Conservation (phyloP, 2,329 filamentous ascomycete genomes). For the Beauveria sp. region DNA sequence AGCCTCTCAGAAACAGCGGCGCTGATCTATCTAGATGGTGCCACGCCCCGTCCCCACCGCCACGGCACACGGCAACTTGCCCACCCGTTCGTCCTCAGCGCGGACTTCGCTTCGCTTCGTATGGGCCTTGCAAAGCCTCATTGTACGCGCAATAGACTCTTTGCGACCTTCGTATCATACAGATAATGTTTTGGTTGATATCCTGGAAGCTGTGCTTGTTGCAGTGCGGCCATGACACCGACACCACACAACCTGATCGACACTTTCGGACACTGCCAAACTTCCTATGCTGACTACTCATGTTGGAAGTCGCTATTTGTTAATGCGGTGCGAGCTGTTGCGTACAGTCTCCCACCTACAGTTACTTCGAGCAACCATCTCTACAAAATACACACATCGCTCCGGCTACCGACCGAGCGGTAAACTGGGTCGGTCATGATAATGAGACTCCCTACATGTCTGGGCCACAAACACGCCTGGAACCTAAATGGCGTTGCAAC, state of each 20-base stretch:
- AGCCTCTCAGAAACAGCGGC: neutral
- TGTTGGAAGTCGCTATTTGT: too few species aligned
- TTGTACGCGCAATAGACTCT: neutral
- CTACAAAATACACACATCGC: neutral
- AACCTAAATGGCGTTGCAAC: neutral
- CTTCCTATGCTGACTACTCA: too few species aligned
- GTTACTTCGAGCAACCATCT: too few species aligned
- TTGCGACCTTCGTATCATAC: too few species aligned
- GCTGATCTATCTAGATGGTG: conserved; percentile 3
- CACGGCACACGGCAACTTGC: neutral
- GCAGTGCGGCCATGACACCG: neutral
- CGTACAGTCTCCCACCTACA: too few species aligned
- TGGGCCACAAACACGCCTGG: neutral
- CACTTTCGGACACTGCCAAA: too few species aligned
- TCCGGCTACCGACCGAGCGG: neutral
- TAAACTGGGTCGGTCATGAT: neutral
- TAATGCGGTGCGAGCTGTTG: neutral
- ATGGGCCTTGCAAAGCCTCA: neutral
- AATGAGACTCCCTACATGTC: neutral
- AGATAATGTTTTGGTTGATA: neutral
- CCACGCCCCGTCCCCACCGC: neutral
- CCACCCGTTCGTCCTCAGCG: neutral
- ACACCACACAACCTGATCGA: neutral
- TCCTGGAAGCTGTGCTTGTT: neutral
- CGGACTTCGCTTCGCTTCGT: neutral